Base-by-base conservation (phyloP, 2,329 filamentous ascomycete genomes). In the Sclerotinia sclerotiorum region DNA sequence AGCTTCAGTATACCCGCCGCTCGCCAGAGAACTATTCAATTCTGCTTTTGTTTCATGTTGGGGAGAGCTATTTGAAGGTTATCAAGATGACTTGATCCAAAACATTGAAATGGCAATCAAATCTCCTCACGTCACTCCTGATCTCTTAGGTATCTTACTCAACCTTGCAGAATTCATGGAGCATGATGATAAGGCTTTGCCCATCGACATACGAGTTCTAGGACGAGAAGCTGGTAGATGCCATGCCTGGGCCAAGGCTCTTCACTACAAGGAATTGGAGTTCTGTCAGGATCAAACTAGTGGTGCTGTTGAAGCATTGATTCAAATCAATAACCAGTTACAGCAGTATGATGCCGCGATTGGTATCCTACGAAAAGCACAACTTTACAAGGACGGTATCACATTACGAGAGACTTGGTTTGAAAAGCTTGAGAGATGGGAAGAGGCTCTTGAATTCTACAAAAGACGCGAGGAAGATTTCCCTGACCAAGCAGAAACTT, bases 81-180 rank as follows among this genome's bases (percentile, higher is more conserved):
- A 97, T 75, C 95, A 98, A 76, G 94, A 99, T 77, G 95, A 99
- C 78, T 86, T 99, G 52, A 96, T 99, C 63, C 89, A 91, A 65
- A 97, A 96, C 32, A 97, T 99, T 65, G 95, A 99, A 79, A 93
- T 91, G 71, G 95, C 96, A 0, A 91, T 99, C 73, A 95, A 93
- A 67, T 98, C 94, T 4, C 91, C 94, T 65, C 94, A 97, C 74
- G 96, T 99, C 17, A 94, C 95, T 0, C 95, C 96, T 0, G 96
- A 99, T 79, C 90, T 99, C 72, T 83, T 99, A 11, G 94, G 97
- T 70, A 90, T 97, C 62, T 84, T 99, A 39, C 87, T 99, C 61
- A 99, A 99, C 76, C 85, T 99, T 63, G 95, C 95, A 29, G 95
- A 99, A 78, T 99, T 99, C 79, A 99, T 99, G 95, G 95, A 99